Base-by-base conservation (phyloP, 2,329 filamentous ascomycete genomes). In the Penicillium vulpinum region DNA sequence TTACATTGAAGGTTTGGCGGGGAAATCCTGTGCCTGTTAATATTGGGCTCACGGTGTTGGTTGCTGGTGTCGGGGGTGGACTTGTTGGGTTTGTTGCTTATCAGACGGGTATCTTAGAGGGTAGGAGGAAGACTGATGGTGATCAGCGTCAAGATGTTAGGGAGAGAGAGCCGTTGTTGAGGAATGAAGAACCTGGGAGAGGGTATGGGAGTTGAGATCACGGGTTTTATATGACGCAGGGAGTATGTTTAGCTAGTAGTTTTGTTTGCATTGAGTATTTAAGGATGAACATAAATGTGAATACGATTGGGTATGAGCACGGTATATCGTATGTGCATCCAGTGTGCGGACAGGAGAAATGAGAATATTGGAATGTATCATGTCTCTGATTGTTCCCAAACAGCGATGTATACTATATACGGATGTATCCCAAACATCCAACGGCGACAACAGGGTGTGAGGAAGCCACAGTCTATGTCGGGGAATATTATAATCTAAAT, bases 11-110 rank as follows among this genome's bases (percentile, higher is more conserved):
- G 54, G 81, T 81, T 0, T 96, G 93, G 68, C 66, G 79, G 22
- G 85, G 87, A 5, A 81, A 95, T 70, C 92, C 92, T 0, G 77
- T 90, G 0, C 91, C 91, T 0, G 87, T 95, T 13, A 94, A 96
- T 70, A 50, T 89, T 3, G 80, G 88, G 0, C 73, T 96, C 21
- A 74, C 93, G 46, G 68, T 75, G 0, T 55, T 84, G 0, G 90
- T 88, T 0, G 70, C 89, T 9, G 69, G 83, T 0, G 80, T 93
- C 1, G 92, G 92, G 0, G 57, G 81, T 2, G 77, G 76, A 7
- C 77, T 96, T 8, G 87, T 93, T 11, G 74, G 70, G 0, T 96
- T 84, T 72, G 90, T 95, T 1, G 78, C 73, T 61, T 73, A 74
- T 56, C 79, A 80, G 68, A 83, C 78, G 28, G 67, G 73, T 35